Evolutionary conservation across 192 early-diverging fungal genomes (phyloP).

Genomic region (Backusella macrospora): DNA sequence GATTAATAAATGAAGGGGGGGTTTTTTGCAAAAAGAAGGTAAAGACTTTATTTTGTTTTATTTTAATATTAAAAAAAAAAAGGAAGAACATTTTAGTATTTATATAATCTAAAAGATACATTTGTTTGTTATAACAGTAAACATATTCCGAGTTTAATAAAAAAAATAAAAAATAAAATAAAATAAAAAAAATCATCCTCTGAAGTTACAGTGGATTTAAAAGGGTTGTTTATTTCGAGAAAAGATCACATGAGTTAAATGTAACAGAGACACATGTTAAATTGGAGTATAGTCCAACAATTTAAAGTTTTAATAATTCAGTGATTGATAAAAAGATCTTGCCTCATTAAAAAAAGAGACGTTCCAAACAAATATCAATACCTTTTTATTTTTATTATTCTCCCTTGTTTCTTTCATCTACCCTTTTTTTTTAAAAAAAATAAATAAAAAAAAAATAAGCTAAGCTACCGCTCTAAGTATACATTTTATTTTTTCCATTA

Average conservation of each 20-base stretch:
- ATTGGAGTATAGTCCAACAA: conserved; percentile 2
- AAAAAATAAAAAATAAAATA: conserved; percentile 18
- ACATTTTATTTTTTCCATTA: neutral
- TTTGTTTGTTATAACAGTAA: conserved; percentile 19
- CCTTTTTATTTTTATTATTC: neutral
- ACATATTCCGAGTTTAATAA: conserved; percentile 2
- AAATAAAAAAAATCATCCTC: too few species aligned
- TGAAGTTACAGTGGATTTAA: neutral
- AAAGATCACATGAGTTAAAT: neutral
- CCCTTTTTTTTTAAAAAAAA: too few species aligned
- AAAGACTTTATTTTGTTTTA: too few species aligned
- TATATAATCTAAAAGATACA: neutral
- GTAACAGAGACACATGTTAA: neutral
- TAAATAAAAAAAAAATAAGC: too few species aligned
- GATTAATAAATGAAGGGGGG: too few species aligned
- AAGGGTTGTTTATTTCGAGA: neutral
- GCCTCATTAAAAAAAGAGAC: neutral
- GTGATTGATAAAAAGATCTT: conserved; percentile 12
- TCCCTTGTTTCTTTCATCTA: neutral
- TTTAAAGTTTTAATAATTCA: too few species aligned
- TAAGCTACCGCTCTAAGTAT: neutral
- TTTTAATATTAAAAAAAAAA: too few species aligned
- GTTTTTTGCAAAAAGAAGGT: too few species aligned
- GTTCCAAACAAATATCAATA: neutral
- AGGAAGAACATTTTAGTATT: too few species aligned